Percentiles rank a stretch among this genome's conserved stretches.
These are phyloP conservation scores for Penicillium crystallinum DNA, from an alignment of 495 filamentous ascomycete genomes.

Conservation along the genomic window DNA sequence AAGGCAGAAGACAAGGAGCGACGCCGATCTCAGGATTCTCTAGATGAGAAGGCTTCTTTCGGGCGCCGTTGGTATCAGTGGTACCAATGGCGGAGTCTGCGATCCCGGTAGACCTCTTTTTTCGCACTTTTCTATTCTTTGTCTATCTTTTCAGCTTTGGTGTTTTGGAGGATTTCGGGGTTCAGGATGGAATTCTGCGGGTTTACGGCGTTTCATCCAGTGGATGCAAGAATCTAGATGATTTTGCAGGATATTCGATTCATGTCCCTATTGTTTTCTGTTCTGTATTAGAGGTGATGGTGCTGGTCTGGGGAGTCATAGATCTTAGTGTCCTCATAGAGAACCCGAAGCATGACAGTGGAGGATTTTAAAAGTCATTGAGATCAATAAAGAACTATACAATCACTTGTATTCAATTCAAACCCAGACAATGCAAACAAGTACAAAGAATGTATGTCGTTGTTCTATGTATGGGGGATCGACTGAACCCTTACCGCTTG, in stretches of 20 bases:
- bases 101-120: conserved; percentile 19
- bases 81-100: conserved; percentile 30
- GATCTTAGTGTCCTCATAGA: not conserved
- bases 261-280: not conserved
- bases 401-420: too few relatives aligned
- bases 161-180: conserved; percentile 8
- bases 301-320: not conserved
- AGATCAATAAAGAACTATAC: not conserved
- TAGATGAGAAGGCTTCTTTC: conserved; percentile 29
- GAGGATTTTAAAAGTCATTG: not conserved
- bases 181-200: not conserved
- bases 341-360: not conserved
- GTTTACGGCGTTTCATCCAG: not conserved
- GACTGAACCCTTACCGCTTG: not conserved
- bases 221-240: not conserved
- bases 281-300: not conserved
- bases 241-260: not conserved
- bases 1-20: conserved; percentile 25
- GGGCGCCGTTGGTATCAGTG: conserved; percentile 28
- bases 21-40: conserved; percentile 20
- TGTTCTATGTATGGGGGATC: not conserved
- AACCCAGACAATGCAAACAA: not conserved
- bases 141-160: conserved; percentile 13
- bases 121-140: not conserved
- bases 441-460: not conserved